Evolutionary conservation across 2,329 filamentous ascomycete genomes (phyloP), one percentile per base, ranked within the genome.

Genomic region (Camillea tinctor): DNA sequence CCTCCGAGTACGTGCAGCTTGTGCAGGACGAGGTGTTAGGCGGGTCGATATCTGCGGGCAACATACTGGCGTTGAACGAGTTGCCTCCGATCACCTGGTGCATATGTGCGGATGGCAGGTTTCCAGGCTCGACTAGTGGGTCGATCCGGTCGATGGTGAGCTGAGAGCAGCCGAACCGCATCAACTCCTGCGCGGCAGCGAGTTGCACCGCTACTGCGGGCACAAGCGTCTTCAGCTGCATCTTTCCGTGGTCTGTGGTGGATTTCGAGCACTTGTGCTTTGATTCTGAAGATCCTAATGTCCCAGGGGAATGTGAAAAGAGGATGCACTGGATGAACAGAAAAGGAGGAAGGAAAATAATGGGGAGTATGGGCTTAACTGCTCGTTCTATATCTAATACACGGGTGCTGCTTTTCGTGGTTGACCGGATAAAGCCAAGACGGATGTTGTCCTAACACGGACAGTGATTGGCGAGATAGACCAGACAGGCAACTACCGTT

Each of bases 151-250:
- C 72, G 60, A 75, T 69, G 52, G 70, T 71, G 58, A 75, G 70
- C 66, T 73, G 72, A 7, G 72, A 73, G 68, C 73, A 75, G 30
- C 71, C 72, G 57, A 74, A 75, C 49, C 73, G 72, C 70, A 75
- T 74, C 66, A 75, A 69, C 64, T 73, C 72, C 62, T 74, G 73
- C 19, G 72, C 72, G 26, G 69, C 63, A 51, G 60, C 65, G 54
- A 69, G 60, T 59, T 68, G 68, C 59, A 67, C 70, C 64, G 69
- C 70, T 60, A 68, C 64, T 1, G 68, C 69, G 50, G 68, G 65
- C 52, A 71, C 57, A 30, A 73, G 62, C 40, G 66, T 59, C 65
- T 73, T 74, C 55, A 70, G 57, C 59, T 67, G 60, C 73, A 74
- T 74, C 30, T 60, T 69, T 21, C 60, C 50, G 65, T 21, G 11